These are phyloP conservation scores for Colletotrichum caudatum DNA, from an alignment of 2,329 filamentous ascomycete genomes.

Conservation along the genomic window DNA sequence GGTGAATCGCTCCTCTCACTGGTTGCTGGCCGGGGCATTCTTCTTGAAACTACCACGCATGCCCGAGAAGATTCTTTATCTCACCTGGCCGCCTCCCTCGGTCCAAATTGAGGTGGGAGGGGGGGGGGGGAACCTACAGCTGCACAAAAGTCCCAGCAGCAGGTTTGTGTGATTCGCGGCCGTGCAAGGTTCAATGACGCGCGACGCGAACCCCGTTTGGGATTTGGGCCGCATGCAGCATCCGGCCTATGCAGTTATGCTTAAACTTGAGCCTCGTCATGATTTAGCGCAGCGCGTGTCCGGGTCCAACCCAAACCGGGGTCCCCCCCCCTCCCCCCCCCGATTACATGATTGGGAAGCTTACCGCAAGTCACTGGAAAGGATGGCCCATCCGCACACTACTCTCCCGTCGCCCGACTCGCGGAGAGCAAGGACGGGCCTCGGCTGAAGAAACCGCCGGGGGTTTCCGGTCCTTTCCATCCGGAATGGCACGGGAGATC, in stretches of 20 bases:
- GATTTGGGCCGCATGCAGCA: neutral
- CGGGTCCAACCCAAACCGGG: neutral
- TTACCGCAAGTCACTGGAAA: neutral
- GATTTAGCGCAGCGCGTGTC: neutral
- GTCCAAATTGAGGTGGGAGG: neutral
- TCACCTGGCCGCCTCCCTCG: neutral
- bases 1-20: too few relatives aligned
- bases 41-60: neutral
- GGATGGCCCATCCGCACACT: neutral
- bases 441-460: constrained; percentile 7
- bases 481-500: neutral
- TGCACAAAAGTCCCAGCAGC: neutral
- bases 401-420: neutral
- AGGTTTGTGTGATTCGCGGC: neutral
- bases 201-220: neutral
- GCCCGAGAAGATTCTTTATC: neutral
- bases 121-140: neutral
- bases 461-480: neutral
- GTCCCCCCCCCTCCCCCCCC: too few relatives aligned
- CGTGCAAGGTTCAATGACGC: neutral
- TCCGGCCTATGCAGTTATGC: neutral
- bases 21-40: neutral
- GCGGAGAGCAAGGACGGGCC: neutral
- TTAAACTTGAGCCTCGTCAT: neutral
- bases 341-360: neutral